These are phyloP conservation scores for Iris macrosiphon DNA, from an alignment of 106 monocot species.

Conservation along the genomic window DNA sequence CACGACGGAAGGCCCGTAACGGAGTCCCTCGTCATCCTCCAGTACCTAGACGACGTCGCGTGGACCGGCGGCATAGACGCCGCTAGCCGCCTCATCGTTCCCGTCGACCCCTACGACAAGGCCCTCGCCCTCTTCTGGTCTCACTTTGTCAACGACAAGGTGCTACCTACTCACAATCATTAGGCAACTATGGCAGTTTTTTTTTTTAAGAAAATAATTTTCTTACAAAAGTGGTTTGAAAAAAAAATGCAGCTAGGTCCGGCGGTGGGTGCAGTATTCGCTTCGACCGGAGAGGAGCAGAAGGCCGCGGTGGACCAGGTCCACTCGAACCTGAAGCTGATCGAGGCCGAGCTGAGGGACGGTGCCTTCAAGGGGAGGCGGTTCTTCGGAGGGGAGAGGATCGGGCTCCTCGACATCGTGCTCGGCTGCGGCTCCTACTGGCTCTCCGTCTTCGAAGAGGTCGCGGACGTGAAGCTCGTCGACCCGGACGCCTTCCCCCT, in stretches of 20 bases:
- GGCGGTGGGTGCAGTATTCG: constrained; percentile 45
- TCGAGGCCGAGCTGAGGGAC: constrained; percentile 60
- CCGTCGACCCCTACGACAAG: constrained; percentile 34
- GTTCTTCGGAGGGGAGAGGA: constrained; percentile 74
- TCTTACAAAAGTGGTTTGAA: too few relatives aligned
- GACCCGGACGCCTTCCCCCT: constrained; percentile 47
- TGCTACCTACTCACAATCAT: neutral
- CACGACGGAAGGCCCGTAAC: constrained; percentile 35
- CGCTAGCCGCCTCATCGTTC: constrained; percentile 21
- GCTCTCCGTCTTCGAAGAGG: constrained; percentile 60
- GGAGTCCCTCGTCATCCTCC: constrained; percentile 67
- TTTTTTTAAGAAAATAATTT: too few relatives aligned
- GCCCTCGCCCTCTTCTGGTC: constrained; percentile 61
- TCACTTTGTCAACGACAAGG: constrained; percentile 49
- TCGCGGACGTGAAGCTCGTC: constrained; percentile 50
- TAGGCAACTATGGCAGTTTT: neutral
- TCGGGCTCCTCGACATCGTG: constrained; percentile 70
- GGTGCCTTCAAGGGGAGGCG: constrained; percentile 60
- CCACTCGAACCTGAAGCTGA: constrained; percentile 39
- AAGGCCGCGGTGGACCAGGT: constrained; percentile 40
- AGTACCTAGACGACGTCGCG: constrained; percentile 59
- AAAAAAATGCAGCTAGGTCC: constrained; percentile 43
- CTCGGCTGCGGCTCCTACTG: constrained; percentile 73
- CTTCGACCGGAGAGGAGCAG: constrained; percentile 44
- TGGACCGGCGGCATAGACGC: too few relatives aligned